A percentile compares a stretch with the other conserved stretches of the same genome.
These are phyloP conservation scores for Sporisorium iseilematis-ciliati DNA, from an alignment of 1,284 basidiomycete species.

Conservation along the genomic window DNA sequence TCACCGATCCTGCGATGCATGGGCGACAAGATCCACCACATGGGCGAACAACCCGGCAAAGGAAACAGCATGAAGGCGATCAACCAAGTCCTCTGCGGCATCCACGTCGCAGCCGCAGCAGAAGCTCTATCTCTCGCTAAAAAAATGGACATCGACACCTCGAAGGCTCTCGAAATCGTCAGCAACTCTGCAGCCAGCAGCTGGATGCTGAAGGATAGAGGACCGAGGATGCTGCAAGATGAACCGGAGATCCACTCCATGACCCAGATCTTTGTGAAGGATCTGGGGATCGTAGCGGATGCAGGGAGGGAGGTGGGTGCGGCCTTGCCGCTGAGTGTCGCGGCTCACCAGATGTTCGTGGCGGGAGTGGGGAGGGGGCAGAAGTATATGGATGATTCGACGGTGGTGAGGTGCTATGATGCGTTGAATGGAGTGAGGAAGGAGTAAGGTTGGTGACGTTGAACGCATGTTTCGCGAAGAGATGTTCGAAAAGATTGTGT, in stretches of 20 bases:
- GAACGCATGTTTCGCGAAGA: no score
- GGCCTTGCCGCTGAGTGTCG: slow-evolving; percentile 18
- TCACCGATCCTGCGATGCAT: slow-evolving; percentile 64
- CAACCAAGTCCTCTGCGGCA: slow-evolving; percentile 68
- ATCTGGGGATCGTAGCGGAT: slow-evolving; percentile 30
- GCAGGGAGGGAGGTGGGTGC: slow-evolving; percentile 24
- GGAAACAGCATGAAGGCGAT: slow-evolving; percentile 57
- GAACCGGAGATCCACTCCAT: slow-evolving; percentile 24
- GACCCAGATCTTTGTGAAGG: slow-evolving; percentile 36
- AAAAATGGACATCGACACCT: slow-evolving; percentile 68
- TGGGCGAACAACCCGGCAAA: slow-evolving; percentile 64
- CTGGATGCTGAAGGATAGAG: slow-evolving; percentile 68
- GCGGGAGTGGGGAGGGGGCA: slow-evolving; percentile 24
- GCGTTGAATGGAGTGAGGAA: slow-evolving; percentile 18
- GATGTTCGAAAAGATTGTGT: not conserved
- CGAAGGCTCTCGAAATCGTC: slow-evolving; percentile 67
- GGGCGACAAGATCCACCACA: slow-evolving; percentile 64
- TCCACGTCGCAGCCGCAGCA: slow-evolving; percentile 69
- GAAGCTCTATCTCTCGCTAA: slow-evolving; percentile 70
- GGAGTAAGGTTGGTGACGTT: not conserved
- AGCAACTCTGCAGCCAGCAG: slow-evolving; percentile 64
- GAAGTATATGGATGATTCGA: slow-evolving; percentile 25
- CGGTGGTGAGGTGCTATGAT: slow-evolving; percentile 34
- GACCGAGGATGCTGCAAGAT: slow-evolving; percentile 40
- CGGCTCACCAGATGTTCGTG: slow-evolving; percentile 32